Conservation (phyloP, 257 asterid species). For the Primulina huaijiensis region DNA sequence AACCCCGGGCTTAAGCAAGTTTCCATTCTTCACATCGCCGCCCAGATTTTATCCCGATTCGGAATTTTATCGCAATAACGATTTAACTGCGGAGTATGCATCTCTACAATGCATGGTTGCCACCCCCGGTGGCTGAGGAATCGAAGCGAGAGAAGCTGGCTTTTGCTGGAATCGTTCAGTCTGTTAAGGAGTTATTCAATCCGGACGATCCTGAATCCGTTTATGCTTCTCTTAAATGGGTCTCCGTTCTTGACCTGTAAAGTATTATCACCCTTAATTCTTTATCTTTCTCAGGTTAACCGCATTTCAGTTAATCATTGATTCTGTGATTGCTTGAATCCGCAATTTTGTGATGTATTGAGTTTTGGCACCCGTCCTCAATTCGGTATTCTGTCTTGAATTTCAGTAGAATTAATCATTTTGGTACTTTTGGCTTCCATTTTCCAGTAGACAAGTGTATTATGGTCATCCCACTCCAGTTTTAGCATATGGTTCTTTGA, state of each 20-base stretch:
- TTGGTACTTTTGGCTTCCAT: not conserved
- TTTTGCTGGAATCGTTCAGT: constrained; percentile 65
- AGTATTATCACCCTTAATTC: constrained; percentile 29
- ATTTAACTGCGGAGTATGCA: constrained; percentile 50
- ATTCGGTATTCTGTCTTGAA: not conserved
- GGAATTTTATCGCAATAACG: constrained; percentile 16
- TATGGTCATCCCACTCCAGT: too few species aligned
- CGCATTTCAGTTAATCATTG: too few species aligned
- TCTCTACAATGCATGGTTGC: constrained; percentile 93
- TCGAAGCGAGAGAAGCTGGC: constrained; percentile 75
- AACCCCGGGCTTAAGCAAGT: constrained; percentile 13
- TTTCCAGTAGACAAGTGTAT: not conserved
- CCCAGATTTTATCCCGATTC: constrained; percentile 4
- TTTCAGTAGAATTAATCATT: not conserved
- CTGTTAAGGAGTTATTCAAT: constrained; percentile 62
- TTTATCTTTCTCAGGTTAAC: not conserved
- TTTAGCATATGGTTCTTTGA: not conserved
- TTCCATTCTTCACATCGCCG: not conserved
- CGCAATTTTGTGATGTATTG: not conserved
- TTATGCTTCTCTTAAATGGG: constrained; percentile 82
- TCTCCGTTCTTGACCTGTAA: constrained; percentile 85
- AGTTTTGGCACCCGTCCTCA: too few species aligned
- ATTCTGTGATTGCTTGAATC: not conserved
- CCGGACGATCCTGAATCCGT: constrained; percentile 88
- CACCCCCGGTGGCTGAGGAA: constrained; percentile 97